phyloP scores from a whole-genome alignment of 2,329 filamentous ascomycete genomes.

The Hypocrella siamensis region DNA sequence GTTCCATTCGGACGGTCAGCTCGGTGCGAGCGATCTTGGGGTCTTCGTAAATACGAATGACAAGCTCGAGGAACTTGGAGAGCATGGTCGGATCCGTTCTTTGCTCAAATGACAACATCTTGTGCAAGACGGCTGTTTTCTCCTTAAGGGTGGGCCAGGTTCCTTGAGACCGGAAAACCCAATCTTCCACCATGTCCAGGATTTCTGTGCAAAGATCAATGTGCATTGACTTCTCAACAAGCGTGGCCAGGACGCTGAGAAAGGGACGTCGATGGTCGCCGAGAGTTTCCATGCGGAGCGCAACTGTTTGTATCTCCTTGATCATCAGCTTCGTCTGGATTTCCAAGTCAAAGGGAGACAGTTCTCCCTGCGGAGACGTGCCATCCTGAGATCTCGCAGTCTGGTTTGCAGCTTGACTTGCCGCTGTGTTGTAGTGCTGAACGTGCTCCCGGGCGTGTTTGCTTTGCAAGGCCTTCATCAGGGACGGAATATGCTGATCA shows the following conservation, averaged over 20 bases:
- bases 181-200: conserved; percentile 80
- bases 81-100: conserved; percentile 70
- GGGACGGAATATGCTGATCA: conserved; percentile 69
- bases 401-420: conserved; percentile 30
- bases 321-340: conserved; percentile 85
- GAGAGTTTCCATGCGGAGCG: conserved; percentile 80
- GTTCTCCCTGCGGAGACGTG: conserved; percentile 34
- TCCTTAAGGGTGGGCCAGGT: conserved; percentile 96
- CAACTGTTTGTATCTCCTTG: conserved; percentile 87
- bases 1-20: conserved; percentile 91
- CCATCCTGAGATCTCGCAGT: conserved; percentile 35
- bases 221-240: conserved; percentile 90
- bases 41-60: conserved; percentile 96
- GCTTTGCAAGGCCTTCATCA: conserved; percentile 87
- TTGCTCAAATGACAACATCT: conserved; percentile 93
- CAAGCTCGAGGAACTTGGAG: conserved; percentile 84
- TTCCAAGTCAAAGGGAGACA: conserved; percentile 65
- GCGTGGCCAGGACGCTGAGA: conserved; percentile 81
- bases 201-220: conserved; percentile 82
- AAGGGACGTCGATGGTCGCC: conserved; percentile 86
- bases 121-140: conserved; percentile 96
- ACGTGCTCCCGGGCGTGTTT: conserved; percentile 93
- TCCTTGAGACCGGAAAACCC: conserved; percentile 91
- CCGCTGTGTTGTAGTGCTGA: conserved; percentile 49
- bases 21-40: conserved; percentile 90